Conservation (phyloP, 139 green algal genomes). For the Coccomyxa sp. region DNA sequence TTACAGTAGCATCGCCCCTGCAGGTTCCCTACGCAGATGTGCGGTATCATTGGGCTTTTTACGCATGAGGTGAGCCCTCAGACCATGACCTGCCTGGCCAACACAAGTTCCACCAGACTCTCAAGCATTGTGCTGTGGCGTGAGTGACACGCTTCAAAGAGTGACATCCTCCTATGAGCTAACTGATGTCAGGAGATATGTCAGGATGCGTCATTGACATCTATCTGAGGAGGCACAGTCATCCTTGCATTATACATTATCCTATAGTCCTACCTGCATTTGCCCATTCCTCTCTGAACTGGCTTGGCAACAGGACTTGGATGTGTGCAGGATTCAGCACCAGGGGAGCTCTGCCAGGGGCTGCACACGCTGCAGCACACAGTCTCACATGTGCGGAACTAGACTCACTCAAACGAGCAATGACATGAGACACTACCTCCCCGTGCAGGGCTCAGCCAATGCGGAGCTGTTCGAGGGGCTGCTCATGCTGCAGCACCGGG, state of each 20-base stretch:
- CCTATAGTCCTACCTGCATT: background rate
- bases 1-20: background rate
- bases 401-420: background rate
- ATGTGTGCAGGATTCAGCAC: conserved; percentile 35
- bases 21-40: conserved; percentile 30
- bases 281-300: background rate
- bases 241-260: background rate
- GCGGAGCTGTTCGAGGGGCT: conserved; percentile 94
- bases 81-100: no score
- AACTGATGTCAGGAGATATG: background rate
- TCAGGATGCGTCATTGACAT: background rate
- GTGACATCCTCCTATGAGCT: background rate
- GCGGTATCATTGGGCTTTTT: conserved; percentile 94
- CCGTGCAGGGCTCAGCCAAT: conserved; percentile 50
- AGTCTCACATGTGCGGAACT: conserved; percentile 89
- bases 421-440: background rate
- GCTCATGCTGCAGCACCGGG: conserved; percentile 97
- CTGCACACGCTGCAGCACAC: conserved; percentile 91
- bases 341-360: conserved; percentile 82
- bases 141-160: background rate
- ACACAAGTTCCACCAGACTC: background rate
- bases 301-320: background rate
- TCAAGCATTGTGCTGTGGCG: background rate
- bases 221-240: background rate
- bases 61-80: conserved; percentile 47